These are phyloP conservation scores for Pythium coloratum DNA, from an alignment of 352 stramenopile species.

Conservation along the genomic window DNA sequence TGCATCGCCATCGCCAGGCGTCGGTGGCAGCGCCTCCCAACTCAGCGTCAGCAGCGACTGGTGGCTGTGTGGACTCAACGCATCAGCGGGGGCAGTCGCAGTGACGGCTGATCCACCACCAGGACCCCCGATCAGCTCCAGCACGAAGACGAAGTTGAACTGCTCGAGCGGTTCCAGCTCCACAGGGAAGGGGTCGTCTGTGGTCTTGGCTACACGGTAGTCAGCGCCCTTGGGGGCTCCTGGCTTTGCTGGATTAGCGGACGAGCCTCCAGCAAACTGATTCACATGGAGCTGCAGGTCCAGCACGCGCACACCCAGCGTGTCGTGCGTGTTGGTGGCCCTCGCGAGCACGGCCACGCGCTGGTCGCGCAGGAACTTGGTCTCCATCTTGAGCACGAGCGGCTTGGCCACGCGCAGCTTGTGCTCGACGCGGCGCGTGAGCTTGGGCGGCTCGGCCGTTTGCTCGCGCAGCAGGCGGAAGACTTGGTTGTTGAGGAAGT, in stretches of 20 bases:
- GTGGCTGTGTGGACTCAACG: conserved; percentile 23
- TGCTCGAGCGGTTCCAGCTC: conserved; percentile 49
- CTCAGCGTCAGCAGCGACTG: conserved; percentile 64
- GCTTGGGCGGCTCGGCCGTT: conserved; percentile 35
- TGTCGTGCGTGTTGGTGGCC: conserved; percentile 46
- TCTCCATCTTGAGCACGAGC: conserved; percentile 63
- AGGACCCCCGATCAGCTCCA: conserved; percentile 9
- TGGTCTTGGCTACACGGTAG: conserved; percentile 24
- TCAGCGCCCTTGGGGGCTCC: not conserved
- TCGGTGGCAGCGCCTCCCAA: conserved; percentile 39
- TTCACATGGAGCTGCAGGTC: conserved; percentile 70
- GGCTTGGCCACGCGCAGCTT: conserved; percentile 50
- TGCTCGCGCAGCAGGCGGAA: conserved; percentile 54
- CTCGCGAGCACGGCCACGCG: conserved; percentile 53
- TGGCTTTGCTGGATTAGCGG: not conserved
- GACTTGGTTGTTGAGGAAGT: conserved; percentile 38
- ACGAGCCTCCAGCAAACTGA: conserved; percentile 24
- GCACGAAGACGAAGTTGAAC: conserved; percentile 53
- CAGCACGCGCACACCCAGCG: conserved; percentile 43
- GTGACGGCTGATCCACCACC: not conserved
- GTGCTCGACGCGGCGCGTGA: conserved; percentile 50
- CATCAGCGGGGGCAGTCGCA: not conserved
- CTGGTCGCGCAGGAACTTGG: conserved; percentile 32
- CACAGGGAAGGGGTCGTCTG: conserved; percentile 57
- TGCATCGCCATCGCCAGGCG: not conserved